Percentiles rank a stretch among this genome's conserved stretches.
phyloP scores from a whole-genome alignment of 768 basidiomycete genomes.

The Tephrocybe sp. region DNA sequence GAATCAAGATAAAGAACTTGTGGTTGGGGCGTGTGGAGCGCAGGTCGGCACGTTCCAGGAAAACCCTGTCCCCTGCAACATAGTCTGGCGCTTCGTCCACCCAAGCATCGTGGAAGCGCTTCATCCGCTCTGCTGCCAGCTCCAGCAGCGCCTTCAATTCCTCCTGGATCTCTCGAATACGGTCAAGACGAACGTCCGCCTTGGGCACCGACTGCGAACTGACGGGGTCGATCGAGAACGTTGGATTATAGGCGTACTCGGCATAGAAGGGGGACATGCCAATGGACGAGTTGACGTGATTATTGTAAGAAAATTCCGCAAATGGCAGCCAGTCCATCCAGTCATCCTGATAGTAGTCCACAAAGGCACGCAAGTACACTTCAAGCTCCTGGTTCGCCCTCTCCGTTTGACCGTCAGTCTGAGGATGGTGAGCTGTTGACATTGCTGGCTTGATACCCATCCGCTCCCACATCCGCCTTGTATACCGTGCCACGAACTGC shows the following conservation, averaged over 20 bases:
- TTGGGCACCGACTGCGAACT: not conserved
- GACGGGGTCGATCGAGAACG: not conserved
- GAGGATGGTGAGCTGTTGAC: not conserved
- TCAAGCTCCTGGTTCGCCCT: not conserved
- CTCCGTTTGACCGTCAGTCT: not conserved
- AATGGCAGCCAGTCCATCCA: not conserved
- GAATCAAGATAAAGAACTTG: not conserved
- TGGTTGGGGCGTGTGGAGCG: not conserved
- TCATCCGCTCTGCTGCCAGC: not conserved
- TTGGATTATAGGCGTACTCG: not conserved
- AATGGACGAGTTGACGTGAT: not conserved
- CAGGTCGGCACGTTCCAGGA: not conserved
- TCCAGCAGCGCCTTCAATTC: not conserved
- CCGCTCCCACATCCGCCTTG: not conserved
- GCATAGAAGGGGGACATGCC: not conserved
- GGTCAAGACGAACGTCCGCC: not conserved
- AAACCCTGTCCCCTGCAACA: not conserved
- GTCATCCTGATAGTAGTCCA: not conserved
- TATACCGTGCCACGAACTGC: not conserved
- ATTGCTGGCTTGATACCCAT: not conserved
- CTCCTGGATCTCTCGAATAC: not conserved
- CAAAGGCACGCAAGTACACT: not conserved
- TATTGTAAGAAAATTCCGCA: not conserved
- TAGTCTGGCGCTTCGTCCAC: not conserved
- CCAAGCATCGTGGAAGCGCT: not conserved